Conservation (phyloP, 2,329 filamentous ascomycete species). For the Clonostachys chloroleuca region DNA sequence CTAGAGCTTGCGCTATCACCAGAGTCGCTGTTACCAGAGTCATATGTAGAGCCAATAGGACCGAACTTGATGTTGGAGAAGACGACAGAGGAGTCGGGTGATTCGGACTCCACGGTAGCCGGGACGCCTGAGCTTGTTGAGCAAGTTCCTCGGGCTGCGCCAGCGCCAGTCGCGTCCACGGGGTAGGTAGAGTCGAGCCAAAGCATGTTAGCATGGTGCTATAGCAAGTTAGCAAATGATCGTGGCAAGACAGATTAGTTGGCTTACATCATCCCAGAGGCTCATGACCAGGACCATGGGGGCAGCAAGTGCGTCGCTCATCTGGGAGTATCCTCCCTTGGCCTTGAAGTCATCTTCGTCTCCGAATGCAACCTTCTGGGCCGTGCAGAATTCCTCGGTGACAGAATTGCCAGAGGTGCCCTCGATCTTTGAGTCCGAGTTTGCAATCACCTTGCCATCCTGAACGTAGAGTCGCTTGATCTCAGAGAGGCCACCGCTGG, state of each 20-base stretch:
- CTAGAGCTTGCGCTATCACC: too few relatives aligned
- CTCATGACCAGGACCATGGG: slow-evolving; percentile 64
- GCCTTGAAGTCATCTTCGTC: slow-evolving; percentile 38
- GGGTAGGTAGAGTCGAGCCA: slow-evolving; percentile 65
- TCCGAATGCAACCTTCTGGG: slow-evolving; percentile 49
- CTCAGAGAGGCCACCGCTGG: slow-evolving; percentile 27
- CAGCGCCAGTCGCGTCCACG: slow-evolving; percentile 13
- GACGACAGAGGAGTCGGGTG: slow-evolving; percentile 20
- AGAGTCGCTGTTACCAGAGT: too few relatives aligned
- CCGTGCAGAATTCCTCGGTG: slow-evolving; percentile 54
- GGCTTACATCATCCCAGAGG: slow-evolving; percentile 39
- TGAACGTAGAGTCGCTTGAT: slow-evolving; percentile 60
- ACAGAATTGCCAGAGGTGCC: slow-evolving; percentile 58
- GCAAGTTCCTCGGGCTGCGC: slow-evolving; percentile 14
- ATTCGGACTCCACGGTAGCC: slow-evolving; percentile 8
- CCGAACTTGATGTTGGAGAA: slow-evolving; percentile 43
- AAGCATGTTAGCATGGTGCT: slow-evolving; percentile 58
- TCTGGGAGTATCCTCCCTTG: slow-evolving; percentile 49
- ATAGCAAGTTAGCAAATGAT: slow-evolving; percentile 36
- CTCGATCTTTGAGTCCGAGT: slow-evolving; percentile 40
- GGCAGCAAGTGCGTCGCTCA: slow-evolving; percentile 47
- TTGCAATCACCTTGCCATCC: slow-evolving; percentile 47
- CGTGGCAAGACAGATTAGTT: slow-evolving; percentile 37
- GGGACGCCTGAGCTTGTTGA: slow-evolving; percentile 13
- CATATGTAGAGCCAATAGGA: slow-evolving; percentile 22